Base-by-base conservation (phyloP, 768 basidiomycete species). In the Xerocomus brunneocitrinus region DNA sequence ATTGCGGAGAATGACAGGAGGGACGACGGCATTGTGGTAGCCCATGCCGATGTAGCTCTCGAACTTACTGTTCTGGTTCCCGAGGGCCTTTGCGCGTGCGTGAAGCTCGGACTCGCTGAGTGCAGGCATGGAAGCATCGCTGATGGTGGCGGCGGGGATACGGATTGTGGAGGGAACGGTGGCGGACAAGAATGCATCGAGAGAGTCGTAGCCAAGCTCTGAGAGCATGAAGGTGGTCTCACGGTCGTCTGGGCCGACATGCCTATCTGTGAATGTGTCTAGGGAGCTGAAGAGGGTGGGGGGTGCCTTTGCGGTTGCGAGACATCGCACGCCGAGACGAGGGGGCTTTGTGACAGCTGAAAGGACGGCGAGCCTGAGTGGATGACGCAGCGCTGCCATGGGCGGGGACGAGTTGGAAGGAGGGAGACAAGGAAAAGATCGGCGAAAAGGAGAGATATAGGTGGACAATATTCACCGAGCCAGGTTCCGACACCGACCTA, bases 1-100 rank as follows among this genome's bases (percentile, higher is more conserved):
- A 58, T 95, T 97, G 57, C 95, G 87, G 62, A 95, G 77, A 70
- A 97, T 92, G 47, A 97, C 92, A 8, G 91, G 89, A n/a, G 95
- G 95, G 5, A 95, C 90, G 43, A 95, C 91, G 3, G 94, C 92
- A 59, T 85, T 85, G 66, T 95, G 91, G 71, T 97, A 99, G 8
- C 97, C 95, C 92, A 98, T 93, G 34, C 97, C 97, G 65, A 98
- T 99, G 70, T 93, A 98, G 65, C 85, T 95, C 76, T 87, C 90
- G 70, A 87, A 88, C 5, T 81, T 74, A 71, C 86, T 82, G 72
- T 99, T 98, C 67, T 81, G 76, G 14, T 66, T 73, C n/a, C 84
- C 94, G 9, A 98, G 73, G 60, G 79, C 79, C 65, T 84, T 86
- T 1, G 90, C 93, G 50, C 89, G 76, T 19, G 75, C 71, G 50